Evolutionary conservation across 1,284 basidiomycete genomes (phyloP), one percentile per base, ranked within the genome.

Genomic region (Tetrapyrgos nigripes): DNA sequence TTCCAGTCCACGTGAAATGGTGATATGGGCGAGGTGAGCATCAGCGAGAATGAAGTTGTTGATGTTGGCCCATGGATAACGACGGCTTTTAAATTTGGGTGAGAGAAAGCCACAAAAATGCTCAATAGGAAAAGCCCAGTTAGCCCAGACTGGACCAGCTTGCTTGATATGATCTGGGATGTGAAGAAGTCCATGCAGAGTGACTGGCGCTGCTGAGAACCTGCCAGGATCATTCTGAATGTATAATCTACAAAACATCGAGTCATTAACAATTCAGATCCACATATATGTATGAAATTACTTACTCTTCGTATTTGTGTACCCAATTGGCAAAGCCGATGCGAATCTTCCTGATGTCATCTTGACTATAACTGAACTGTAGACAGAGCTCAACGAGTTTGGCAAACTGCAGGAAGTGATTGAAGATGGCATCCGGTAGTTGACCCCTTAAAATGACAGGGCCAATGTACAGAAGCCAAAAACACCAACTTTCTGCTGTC

Each of bases 121-220:
- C 55, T 80, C 78, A 67, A 77, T 73, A 3, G 62, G 69, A 58
- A 76, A 80, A 2, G 74, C 70, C 79, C 78, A 80, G 2, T 65
- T 67, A 2, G 68, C 60, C 77, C 76, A 79, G 0, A 71, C 65
- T 3, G 77, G 77, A 2, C 76, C 76, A 49, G 66, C 66, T 2
- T 57, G 50, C 0, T 57, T 46, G 17, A 79, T 74, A 49, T 3
- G 77, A 55, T n/a, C n/a, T n/a, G n/a, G n/a, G n/a, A n/a, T n/a
- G n/a, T n/a, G n/a, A n/a, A n/a, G n/a, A n/a, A n/a, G n/a, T n/a
- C n/a, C n/a, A n/a, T n/a, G n/a, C n/a, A n/a, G n/a, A n/a, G n/a
- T n/a, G n/a, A n/a, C n/a, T 1, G 73, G 66, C 51, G 74, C 77
- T 0, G 62, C 59, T 9, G 68, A 65, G 8, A 79, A 54, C 1